These are phyloP conservation scores for Apiospora phragmitis DNA, from an alignment of 2,329 filamentous ascomycete species.

Conservation along the genomic window DNA sequence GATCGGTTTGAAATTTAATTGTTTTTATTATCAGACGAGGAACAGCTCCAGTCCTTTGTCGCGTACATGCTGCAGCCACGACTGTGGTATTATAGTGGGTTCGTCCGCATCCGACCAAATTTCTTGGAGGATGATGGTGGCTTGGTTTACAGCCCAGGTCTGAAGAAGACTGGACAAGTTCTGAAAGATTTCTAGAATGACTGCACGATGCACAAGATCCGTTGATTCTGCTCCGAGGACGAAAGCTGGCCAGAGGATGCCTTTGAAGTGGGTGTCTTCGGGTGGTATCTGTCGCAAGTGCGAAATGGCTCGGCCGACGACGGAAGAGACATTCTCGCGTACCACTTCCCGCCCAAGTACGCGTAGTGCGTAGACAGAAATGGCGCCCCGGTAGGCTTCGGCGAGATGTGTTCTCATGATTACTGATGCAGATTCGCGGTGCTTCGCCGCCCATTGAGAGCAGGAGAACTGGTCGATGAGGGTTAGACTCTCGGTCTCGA, in stretches of 20 bases:
- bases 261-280: conserved; percentile 18
- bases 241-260: conserved; percentile 18
- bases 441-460: neutral
- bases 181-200: conserved; percentile 7
- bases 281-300: conserved; percentile 14
- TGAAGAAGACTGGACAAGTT: neutral
- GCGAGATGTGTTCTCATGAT: conserved; percentile 12
- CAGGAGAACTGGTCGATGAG: neutral
- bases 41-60: conserved; percentile 19
- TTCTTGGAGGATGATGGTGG: conserved; percentile 5
- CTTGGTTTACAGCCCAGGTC: conserved; percentile 8
- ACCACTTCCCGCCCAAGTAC: conserved; percentile 4
- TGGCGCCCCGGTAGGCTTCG: conserved; percentile 16
- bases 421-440: neutral
- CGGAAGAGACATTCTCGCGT: neutral
- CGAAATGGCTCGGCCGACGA: conserved; percentile 6
- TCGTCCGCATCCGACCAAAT: neutral
- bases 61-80: conserved; percentile 11
- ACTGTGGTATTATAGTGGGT: neutral
- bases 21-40: neutral
- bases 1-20: neutral
- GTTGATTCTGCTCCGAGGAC: conserved; percentile 15
- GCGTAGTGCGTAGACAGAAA: conserved; percentile 11
- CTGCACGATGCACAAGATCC: conserved; percentile 9
- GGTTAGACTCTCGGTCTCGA: neutral